These are phyloP conservation scores for Scheffersomyces lignicola DNA, from an alignment of 1,139 yeast genomes.

Conservation along the genomic window DNA sequence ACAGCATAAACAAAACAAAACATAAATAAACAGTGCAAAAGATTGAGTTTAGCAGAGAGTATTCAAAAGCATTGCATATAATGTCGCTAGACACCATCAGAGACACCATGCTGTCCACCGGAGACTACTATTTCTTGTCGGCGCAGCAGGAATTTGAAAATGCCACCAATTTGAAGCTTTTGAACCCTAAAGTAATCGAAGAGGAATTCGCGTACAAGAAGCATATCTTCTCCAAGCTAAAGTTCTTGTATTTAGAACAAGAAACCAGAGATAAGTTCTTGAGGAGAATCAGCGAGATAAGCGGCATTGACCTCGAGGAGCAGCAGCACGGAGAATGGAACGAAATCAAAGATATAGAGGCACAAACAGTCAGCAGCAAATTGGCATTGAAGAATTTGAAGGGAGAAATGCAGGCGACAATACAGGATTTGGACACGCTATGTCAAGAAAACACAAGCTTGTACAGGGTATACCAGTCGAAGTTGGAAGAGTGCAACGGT, in stretches of 20 bases:
- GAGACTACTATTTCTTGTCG: not conserved
- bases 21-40: no score
- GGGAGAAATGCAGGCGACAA: conserved; percentile 5
- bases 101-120: not conserved
- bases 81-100: conserved; percentile 1
- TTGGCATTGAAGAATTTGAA: conserved; percentile 6
- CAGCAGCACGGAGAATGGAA: not conserved
- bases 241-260: conserved; percentile 64
- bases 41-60: no score
- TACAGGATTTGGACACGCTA: conserved; percentile 4
- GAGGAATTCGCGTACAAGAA: conserved; percentile 35
- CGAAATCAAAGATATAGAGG: conserved; percentile 5
- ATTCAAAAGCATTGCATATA: no score
- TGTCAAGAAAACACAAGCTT: conserved; percentile 4
- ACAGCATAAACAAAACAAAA: no score
- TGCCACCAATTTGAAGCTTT: conserved; percentile 8
- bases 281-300: conserved; percentile 20
- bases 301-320: conserved; percentile 3
- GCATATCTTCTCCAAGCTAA: conserved; percentile 49
- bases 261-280: conserved; percentile 67
- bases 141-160: conserved; percentile 3
- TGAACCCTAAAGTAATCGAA: conserved; percentile 26
- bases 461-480: conserved; percentile 2
- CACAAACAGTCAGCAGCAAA: conserved; percentile 4
- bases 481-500: conserved; percentile 1